A percentile compares a stretch with the other conserved stretches of the same genome.
These are phyloP conservation scores for Globisporangium cylindrosporum DNA, from an alignment of 352 stramenopile genomes.

Conservation along the genomic window DNA sequence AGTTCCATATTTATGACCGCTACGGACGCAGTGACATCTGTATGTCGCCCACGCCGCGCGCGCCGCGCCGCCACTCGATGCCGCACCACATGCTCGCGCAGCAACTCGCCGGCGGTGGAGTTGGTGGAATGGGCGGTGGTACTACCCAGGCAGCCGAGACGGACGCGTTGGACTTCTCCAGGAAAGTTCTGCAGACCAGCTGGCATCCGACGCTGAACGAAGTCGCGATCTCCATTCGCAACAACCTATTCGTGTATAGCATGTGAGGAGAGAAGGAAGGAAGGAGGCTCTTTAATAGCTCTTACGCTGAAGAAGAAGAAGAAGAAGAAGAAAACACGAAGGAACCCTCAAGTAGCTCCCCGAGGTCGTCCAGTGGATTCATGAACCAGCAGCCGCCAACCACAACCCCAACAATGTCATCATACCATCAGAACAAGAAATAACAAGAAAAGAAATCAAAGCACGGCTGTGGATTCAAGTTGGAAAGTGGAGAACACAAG, in stretches of 20 bases:
- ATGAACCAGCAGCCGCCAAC: background rate
- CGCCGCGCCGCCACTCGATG: constrained; percentile 61
- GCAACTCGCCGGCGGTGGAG: constrained; percentile 38
- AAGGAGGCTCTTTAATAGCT: background rate
- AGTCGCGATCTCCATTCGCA: constrained; percentile 77
- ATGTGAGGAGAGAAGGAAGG: constrained; percentile 21
- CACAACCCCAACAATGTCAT: background rate
- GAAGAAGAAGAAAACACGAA: background rate
- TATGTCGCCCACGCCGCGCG: constrained; percentile 52
- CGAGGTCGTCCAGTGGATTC: background rate
- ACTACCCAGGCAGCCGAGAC: constrained; percentile 26
- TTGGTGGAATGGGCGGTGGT: constrained; percentile 29
- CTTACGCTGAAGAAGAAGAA: background rate
- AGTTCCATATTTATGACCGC: constrained; percentile 91
- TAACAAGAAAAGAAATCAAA: background rate
- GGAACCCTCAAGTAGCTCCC: background rate
- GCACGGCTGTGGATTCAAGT: background rate
- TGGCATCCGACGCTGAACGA: constrained; percentile 82
- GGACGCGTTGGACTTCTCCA: constrained; percentile 76
- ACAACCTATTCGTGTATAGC: constrained; percentile 85
- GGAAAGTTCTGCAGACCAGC: constrained; percentile 84
- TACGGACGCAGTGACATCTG: constrained; percentile 77
- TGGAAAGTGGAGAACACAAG: background rate
- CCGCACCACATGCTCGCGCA: constrained; percentile 62
- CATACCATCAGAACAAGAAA: background rate